Evolutionary conservation across 1,139 yeast genomes (phyloP).

Genomic region (Debaryomyces subglobosus): DNA sequence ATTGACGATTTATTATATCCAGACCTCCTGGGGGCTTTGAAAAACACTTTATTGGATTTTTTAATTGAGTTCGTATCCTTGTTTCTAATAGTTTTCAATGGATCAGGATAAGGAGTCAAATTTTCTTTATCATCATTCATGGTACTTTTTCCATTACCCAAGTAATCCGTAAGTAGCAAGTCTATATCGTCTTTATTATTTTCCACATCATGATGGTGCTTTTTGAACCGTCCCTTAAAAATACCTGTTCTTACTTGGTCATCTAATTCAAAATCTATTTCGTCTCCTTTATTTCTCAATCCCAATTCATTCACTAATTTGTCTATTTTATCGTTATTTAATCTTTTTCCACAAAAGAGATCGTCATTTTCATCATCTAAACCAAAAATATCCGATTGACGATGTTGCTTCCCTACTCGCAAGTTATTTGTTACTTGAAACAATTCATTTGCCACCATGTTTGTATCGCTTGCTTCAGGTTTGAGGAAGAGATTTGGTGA

Average conservation of each 20-base stretch:
- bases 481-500: slow-evolving; percentile 10
- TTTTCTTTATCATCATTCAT: slow-evolving; percentile 40
- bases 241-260: slow-evolving; percentile 51
- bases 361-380: slow-evolving; percentile 20
- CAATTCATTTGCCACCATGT: slow-evolving; percentile 33
- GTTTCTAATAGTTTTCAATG: slow-evolving; percentile 26
- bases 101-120: slow-evolving; percentile 29
- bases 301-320: slow-evolving; percentile 36
- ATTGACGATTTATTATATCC: slow-evolving; percentile 21
- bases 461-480: slow-evolving; percentile 17
- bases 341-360: slow-evolving; percentile 21
- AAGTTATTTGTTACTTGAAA: slow-evolving; percentile 43
- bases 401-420: slow-evolving; percentile 16
- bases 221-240: slow-evolving; percentile 40
- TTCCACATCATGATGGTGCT: slow-evolving; percentile 18
- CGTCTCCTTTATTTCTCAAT: slow-evolving; percentile 17
- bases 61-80: slow-evolving; percentile 23
- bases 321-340: slow-evolving; percentile 41
- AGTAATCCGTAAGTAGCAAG: slow-evolving; percentile 29
- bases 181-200: slow-evolving; percentile 30
- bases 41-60: slow-evolving; percentile 27
- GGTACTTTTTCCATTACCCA: slow-evolving; percentile 15
- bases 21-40: slow-evolving; percentile 24
- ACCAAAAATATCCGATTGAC: slow-evolving; percentile 12
- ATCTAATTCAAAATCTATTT: slow-evolving; percentile 43